Base-by-base conservation (phyloP, 2,329 filamentous ascomycete genomes). In the Arthrobotrys musiformis region DNA sequence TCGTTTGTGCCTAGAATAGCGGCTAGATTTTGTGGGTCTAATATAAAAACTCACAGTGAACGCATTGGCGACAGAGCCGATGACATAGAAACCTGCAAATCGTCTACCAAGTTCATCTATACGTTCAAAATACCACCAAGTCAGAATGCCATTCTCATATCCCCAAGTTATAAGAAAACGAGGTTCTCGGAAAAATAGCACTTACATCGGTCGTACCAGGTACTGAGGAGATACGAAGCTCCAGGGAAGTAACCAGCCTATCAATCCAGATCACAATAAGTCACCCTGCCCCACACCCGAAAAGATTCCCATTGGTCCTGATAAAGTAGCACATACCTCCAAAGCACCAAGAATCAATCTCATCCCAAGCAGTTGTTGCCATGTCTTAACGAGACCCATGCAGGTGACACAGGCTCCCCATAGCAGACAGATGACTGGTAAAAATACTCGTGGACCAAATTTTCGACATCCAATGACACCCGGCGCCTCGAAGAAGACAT, bases 401-500 rank as follows among this genome's bases (percentile, higher is more conserved):
- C 88, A 81, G 17, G 91, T 87, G 87, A 90, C 90, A 42, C 86
- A 84, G 0, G 81, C 83, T 3, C 90, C 90, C 89, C 90, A 91
- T 2, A 86, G 80, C 0, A 89, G 69, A 1, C 87, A 72, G 79
- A 90, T 88, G 40, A 81, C 74, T 0, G 86, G 82, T 0, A 91
- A 84, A 69, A 89, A 88, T 30, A 86, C 81, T 3, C 89, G 86
- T 2, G 89, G 88, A 0, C 91, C 91, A 61, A 93, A 80, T 80
- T 88, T 89, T 33, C 91, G 89, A 63, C 91, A 86, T 40, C 92
- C 82, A 48, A 93, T 84, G 0, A 91, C 92, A 1, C 90, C 90
- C 0, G 90, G 90, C 0, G 90, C 89, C 81, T 93, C 91, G 78
- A 92, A 90, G 60, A 92, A 64, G 74, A 91, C 87, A 82, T 93